Base-by-base conservation (phyloP, 306 rosid genomes). In the Luffa aegyptiaca region DNA sequence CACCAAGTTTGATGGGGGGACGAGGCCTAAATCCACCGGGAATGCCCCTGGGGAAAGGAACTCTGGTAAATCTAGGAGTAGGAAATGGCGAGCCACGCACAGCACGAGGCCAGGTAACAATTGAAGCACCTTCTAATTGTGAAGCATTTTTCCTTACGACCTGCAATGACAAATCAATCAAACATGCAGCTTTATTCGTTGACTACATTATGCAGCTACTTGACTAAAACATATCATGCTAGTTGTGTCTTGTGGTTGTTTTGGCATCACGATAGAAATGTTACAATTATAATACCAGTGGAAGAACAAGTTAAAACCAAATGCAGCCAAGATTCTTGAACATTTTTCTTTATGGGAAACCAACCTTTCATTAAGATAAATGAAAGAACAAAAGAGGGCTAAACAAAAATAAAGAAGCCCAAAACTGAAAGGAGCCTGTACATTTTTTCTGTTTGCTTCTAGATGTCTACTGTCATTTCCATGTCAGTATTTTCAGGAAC, bases 101-200 rank as follows among this genome's bases (percentile, higher is more conserved):
- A 49, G 68, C 55, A 8, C 90, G 91, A 16, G 99, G 93, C 97
- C 97, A 90, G 33, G 88, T 75, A 84, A 84, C 81, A 36, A 69
- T 80, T 58, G 90, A 84, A 71, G 89, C 81, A 73, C 79, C 48
- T 85, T 93, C 97, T 80, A 84, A 90, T 33, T 84, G 92, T 17
- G 92, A 91, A 21, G 91, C 90, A 81, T 84, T 86, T 87, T 89
- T 95, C 91, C 69, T 93, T 72, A 83, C 88, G 61, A 95, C 93
- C 99, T 95, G 86, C 81, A 51, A 64, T 35, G 65, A 13, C 80
- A 57, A 58, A 51, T 75, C 46, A 52, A 75, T 10, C 35, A 8
- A 75, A 75, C 20, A 35, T 16, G 79, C 18, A 74, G 62, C 21
- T 75, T 75, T 10, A 35, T 49, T 35, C 4, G 1, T 56, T 8